Base-by-base conservation (phyloP, 441 rosid genomes). In the Rhodomyrtus psidioides region DNA sequence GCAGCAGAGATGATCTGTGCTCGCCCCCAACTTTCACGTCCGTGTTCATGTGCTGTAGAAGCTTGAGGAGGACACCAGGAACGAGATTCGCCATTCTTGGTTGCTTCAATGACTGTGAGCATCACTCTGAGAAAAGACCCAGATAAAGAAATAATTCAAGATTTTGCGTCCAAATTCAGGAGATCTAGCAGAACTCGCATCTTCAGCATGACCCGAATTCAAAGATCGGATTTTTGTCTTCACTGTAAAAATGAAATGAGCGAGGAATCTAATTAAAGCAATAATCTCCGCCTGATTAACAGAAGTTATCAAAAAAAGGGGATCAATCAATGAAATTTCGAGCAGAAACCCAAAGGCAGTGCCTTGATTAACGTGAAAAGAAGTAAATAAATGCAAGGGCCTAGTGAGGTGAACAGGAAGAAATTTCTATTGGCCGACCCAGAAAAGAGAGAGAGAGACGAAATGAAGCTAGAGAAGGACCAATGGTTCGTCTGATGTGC, bases 31-130 rank as follows among this genome's bases (percentile, higher is more conserved):
- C 95, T 88, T 96, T 98, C 85, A 96, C 95, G 91, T 96, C 97
- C 26, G 97, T 94, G 92, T 95, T 94, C 98, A 98, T 95, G 86
- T 96, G 98, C 81, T 95, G 98, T 83, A 98, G 91, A 83, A 98
- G 99, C 94, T 97, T 97, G 87, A 97, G 95, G 13, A 97, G 94
- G 27, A 97, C 98, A 21, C 99, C 99, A 24, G 99, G 99, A 28
- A 95, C 96, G 87, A 96, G 97, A 93, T 90, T 96, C 88, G 96
- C 98, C 99, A 97, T 96, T 89, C 13, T 82, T 70, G 79, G 51
- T 70, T 21, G 79, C 85, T 75, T 84, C 42, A 75, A 56, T 86
- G 46, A 59, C 87, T 86, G 53, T 84, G 92, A 89, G 89, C 90
- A 94, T 93, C 88, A 90, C 92, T 87, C 83, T 83, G 44, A 19